Conservation (phyloP, 75 land plant species). For the Cupressus sempervirens region DNA sequence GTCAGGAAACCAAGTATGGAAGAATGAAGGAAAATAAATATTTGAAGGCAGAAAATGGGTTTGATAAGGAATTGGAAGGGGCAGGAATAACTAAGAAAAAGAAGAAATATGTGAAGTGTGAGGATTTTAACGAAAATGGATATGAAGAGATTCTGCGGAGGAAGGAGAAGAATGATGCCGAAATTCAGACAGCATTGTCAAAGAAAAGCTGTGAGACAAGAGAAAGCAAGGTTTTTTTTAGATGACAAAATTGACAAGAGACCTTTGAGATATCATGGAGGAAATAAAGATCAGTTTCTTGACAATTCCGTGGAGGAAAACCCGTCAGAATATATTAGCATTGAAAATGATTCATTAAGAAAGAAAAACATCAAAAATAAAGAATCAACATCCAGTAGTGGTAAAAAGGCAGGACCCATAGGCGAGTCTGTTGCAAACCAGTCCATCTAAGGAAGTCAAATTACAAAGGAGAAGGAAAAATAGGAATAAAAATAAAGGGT, state of each 20-base stretch:
- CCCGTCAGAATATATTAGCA: background rate
- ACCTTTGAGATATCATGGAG: background rate
- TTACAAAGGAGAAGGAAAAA: no score
- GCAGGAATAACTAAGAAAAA: background rate
- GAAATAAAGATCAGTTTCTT: background rate
- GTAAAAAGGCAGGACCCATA: no score
- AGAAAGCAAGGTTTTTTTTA: background rate
- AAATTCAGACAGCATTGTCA: background rate
- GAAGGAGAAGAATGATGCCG: background rate
- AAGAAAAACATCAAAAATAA: no score
- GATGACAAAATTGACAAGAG: background rate
- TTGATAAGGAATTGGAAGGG: background rate
- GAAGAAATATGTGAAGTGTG: background rate
- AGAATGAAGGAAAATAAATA: background rate
- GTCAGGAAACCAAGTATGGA: background rate
- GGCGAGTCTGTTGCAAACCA: no score
- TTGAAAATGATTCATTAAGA: no score
- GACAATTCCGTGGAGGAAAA: background rate
- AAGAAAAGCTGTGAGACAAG: background rate
- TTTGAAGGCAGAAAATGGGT: background rate
- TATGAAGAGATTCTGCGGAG: background rate
- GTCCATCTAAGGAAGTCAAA: no score
- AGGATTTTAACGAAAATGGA: background rate
- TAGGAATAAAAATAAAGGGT: no score
- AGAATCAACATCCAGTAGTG: no score